These are phyloP conservation scores for Vanderwaltozyma verrucispora DNA, from an alignment of 805 yeast genomes.

Conservation along the genomic window DNA sequence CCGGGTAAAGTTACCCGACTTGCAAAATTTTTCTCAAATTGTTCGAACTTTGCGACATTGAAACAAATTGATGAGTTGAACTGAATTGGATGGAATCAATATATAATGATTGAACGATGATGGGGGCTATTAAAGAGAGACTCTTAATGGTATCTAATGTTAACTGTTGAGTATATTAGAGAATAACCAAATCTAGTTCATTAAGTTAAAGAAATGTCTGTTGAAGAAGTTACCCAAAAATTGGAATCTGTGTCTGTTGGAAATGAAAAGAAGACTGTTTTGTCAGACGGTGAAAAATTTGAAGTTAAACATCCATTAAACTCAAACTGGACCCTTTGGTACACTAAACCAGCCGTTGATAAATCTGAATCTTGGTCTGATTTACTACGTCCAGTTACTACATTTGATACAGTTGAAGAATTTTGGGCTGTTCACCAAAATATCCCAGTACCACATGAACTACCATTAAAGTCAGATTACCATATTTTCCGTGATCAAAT, in stretches of 20 bases:
- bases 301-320: constrained; percentile 67
- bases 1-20: too few relatives aligned
- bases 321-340: constrained; percentile 93
- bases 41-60: too few relatives aligned
- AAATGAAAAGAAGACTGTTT: constrained; percentile 21
- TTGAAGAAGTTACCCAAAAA: constrained; percentile 27
- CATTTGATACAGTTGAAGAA: constrained; percentile 88
- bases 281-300: constrained; percentile 20
- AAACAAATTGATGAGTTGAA: too few relatives aligned
- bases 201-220: constrained; percentile 27
- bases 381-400: constrained; percentile 81
- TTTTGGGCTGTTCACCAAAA: constrained; percentile 97
- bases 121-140: too few relatives aligned
- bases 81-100: not conserved
- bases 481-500: constrained; percentile 88
- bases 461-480: constrained; percentile 88
- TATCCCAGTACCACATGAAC: constrained; percentile 80
- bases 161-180: too few relatives aligned
- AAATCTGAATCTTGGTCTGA: constrained; percentile 82
- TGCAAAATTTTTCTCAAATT: too few relatives aligned
- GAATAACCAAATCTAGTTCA: too few relatives aligned
- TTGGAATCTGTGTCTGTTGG: constrained; percentile 18
- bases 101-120: not conserved
- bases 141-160: too few relatives aligned
- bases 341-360: constrained; percentile 83